phyloP scores from a whole-genome alignment of 2,329 filamentous ascomycete species.

The Aspergillus carbonarius region DNA sequence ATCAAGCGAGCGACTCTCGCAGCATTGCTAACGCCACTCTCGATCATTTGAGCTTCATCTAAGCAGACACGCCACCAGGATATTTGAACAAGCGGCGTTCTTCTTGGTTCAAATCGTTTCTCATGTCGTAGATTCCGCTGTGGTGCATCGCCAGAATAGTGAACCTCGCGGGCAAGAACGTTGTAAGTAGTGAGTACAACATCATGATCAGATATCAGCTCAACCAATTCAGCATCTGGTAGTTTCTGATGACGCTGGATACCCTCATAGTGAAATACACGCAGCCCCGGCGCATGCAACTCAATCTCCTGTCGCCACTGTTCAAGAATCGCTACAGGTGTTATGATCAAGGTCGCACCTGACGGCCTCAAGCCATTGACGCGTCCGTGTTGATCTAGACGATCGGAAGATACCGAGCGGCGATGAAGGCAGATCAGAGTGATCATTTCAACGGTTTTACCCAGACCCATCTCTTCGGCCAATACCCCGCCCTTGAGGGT shows the following conservation, averaged over 20 bases:
- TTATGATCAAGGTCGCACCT: slow-evolving; percentile 62
- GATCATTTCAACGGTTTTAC: slow-evolving; percentile 53
- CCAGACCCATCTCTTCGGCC: slow-evolving; percentile 53
- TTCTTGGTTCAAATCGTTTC: slow-evolving; percentile 64
- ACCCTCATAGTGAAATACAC: slow-evolving; percentile 58
- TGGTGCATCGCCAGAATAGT: slow-evolving; percentile 71
- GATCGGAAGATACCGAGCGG: slow-evolving; percentile 19
- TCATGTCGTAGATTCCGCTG: slow-evolving; percentile 65
- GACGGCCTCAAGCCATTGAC: slow-evolving; percentile 39
- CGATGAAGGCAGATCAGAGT: slow-evolving; percentile 45
- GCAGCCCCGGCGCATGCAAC: slow-evolving; percentile 57
- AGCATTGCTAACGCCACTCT: slow-evolving; percentile 80
- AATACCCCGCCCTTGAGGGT: slow-evolving; percentile 46
- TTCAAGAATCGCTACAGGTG: slow-evolving; percentile 59
- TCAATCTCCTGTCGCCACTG: slow-evolving; percentile 64
- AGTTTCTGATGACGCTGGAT: slow-evolving; percentile 41
- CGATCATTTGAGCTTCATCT: slow-evolving; percentile 81
- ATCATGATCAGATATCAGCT: slow-evolving; percentile 51
- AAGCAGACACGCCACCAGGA: slow-evolving; percentile 82
- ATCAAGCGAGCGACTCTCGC: slow-evolving; percentile 77
- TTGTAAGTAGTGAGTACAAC: slow-evolving; percentile 64
- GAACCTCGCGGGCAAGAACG: slow-evolving; percentile 75
- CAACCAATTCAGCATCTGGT: slow-evolving; percentile 44
- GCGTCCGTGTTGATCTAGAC: slow-evolving; percentile 16
- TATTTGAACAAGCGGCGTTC: slow-evolving; percentile 75